Evolutionary conservation across 768 basidiomycete species (phyloP).

Genomic region (Clathrus columnatus): DNA sequence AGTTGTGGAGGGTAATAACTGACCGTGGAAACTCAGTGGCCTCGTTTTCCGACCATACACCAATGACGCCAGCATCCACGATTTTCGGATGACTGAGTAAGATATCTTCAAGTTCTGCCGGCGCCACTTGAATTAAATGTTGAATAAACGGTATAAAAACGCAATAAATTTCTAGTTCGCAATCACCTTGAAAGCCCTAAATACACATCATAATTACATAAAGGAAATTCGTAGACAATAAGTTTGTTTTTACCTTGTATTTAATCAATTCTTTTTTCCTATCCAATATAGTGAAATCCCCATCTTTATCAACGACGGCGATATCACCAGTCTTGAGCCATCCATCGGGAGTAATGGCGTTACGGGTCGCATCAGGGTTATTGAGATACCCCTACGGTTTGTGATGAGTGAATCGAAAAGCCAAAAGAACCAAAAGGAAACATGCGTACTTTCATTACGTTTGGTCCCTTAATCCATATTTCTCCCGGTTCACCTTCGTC

Average conservation of each 20-base stretch:
- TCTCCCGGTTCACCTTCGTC: constrained; percentile 54
- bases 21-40: constrained; percentile 79
- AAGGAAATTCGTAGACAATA: constrained; percentile 13
- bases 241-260: constrained; percentile 13
- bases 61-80: constrained; percentile 75
- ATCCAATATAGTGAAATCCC: constrained; percentile 22
- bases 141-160: background rate
- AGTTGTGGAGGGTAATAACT: constrained; percentile 7
- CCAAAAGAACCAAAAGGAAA: background rate
- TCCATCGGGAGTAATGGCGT: constrained; percentile 57
- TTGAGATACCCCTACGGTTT: constrained; percentile 59
- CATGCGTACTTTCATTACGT: constrained; percentile 26
- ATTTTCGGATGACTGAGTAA: constrained; percentile 68
- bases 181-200: background rate
- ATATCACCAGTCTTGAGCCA: constrained; percentile 94
- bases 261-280: constrained; percentile 26
- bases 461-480: constrained; percentile 72
- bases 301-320: constrained; percentile 32
- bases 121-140: constrained; percentile 46
- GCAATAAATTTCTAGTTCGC: background rate
- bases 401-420: too few species aligned
- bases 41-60: constrained; percentile 53
- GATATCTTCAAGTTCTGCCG: constrained; percentile 75
- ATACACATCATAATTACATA: constrained; percentile 9
- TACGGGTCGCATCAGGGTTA: constrained; percentile 58